Evolutionary conservation across 768 basidiomycete genomes (phyloP).

Genomic region (Suillus decipiens): DNA sequence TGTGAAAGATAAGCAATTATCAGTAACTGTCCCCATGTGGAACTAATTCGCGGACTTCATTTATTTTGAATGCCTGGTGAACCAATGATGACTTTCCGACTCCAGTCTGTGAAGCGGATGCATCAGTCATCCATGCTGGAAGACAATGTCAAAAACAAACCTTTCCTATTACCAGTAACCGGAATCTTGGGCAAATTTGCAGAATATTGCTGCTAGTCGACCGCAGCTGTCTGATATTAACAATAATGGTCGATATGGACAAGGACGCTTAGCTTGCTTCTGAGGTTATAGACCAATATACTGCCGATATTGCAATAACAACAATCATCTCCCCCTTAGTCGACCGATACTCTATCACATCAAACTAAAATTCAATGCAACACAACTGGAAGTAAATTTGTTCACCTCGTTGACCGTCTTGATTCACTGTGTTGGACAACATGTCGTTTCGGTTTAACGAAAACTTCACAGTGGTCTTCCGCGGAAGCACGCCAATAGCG

Average conservation of each 20-base stretch:
- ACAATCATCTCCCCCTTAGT: conserved; percentile 2
- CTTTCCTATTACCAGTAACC: conserved; percentile 13
- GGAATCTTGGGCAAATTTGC: conserved; percentile 12
- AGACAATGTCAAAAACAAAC: background rate
- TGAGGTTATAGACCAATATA: background rate
- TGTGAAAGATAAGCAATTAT: too few relatives aligned
- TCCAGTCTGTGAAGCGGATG: conserved; percentile 8
- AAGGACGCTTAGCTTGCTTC: background rate
- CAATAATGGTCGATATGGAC: background rate
- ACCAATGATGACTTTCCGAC: conserved; percentile 12
- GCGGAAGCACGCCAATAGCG: background rate
- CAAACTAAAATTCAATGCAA: background rate
- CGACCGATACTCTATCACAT: background rate
- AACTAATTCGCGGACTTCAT: too few relatives aligned
- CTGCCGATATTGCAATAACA: background rate
- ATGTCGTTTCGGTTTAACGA: conserved; percentile 8
- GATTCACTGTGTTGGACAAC: background rate
- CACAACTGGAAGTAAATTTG: background rate
- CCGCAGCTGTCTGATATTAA: background rate
- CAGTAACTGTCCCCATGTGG: too few relatives aligned
- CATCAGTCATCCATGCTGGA: background rate
- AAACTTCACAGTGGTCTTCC: conserved; percentile 4
- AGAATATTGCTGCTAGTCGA: conserved; percentile 8
- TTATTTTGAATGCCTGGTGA: conserved; percentile 6
- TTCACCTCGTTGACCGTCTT: conserved; percentile 8